Conservation (phyloP, 352 stramenopile species). For the Phytophthora citricola region DNA sequence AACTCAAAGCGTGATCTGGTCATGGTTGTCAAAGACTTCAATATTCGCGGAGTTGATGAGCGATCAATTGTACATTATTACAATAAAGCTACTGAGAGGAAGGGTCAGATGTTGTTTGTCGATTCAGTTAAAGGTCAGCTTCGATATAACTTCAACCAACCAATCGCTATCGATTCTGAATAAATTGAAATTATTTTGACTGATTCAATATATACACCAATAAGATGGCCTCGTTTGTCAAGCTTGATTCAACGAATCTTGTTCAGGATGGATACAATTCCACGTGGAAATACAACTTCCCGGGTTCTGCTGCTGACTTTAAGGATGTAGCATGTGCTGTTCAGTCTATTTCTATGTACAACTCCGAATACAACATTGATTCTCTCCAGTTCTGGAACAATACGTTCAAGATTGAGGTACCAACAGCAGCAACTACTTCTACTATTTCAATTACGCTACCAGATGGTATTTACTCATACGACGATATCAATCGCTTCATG, state of each 20-base stretch:
- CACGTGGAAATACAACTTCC: conserved; percentile 9
- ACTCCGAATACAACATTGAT: conserved; percentile 17
- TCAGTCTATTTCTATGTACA: conserved; percentile 16
- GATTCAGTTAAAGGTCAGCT: conserved; percentile 17
- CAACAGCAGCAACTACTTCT: conserved; percentile 14
- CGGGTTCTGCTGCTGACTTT: background rate
- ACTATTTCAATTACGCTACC: conserved; percentile 3
- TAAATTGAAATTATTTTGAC: conserved; percentile 20
- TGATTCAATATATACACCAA: conserved; percentile 10
- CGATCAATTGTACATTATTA: conserved; percentile 15
- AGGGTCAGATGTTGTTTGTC: conserved; percentile 12
- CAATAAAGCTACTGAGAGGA: conserved; percentile 10
- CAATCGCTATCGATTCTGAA: conserved; percentile 1
- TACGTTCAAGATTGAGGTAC: conserved; percentile 14
- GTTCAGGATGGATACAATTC: conserved; percentile 6
- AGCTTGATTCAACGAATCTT: conserved; percentile 17
- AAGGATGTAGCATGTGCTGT: conserved; percentile 1
- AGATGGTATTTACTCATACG: conserved; percentile 21
- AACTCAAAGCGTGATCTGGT: conserved; percentile 19
- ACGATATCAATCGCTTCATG: conserved; percentile 14
- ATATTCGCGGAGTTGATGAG: conserved; percentile 16
- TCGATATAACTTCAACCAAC: conserved; percentile 6
- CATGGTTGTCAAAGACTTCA: conserved; percentile 21
- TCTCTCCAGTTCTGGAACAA: conserved; percentile 9
- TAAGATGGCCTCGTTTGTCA: background rate